A percentile compares a stretch with the other conserved stretches of the same genome.
Conservation (phyloP, 2,329 filamentous ascomycete species). For the Geosmithia flava region DNA sequence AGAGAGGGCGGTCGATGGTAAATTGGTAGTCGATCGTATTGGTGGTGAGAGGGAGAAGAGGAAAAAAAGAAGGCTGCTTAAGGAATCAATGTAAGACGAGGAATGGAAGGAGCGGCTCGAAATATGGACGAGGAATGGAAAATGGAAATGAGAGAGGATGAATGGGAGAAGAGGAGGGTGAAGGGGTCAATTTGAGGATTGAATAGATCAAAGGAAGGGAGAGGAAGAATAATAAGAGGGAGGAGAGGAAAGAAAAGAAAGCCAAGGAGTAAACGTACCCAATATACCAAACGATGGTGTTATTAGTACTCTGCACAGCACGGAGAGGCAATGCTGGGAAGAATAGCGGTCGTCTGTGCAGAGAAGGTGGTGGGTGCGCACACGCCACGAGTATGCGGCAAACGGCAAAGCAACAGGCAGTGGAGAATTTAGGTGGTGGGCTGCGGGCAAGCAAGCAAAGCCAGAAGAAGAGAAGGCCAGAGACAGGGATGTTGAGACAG, state of each 20-base stretch:
- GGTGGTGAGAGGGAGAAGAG: not conserved
- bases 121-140: not conserved
- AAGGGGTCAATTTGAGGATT: not conserved
- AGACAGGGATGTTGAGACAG: not conserved
- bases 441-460: not conserved
- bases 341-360: not conserved
- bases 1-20: not conserved
- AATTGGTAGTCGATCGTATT: not conserved
- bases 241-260: not conserved
- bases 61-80: not conserved
- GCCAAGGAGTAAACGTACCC: not conserved
- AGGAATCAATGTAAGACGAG: not conserved
- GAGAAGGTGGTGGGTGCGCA: not conserved
- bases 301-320: not conserved
- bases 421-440: not conserved
- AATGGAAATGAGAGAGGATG: not conserved
- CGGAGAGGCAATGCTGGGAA: not conserved
- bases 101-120: not conserved
- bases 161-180: too few relatives aligned
- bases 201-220: not conserved
- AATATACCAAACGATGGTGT: not conserved
- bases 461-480: not conserved
- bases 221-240: not conserved
- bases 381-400: not conserved
- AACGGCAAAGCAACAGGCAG: not conserved